Conservation (phyloP, 2,329 filamentous ascomycete genomes). For the Pezicula radicicola region DNA sequence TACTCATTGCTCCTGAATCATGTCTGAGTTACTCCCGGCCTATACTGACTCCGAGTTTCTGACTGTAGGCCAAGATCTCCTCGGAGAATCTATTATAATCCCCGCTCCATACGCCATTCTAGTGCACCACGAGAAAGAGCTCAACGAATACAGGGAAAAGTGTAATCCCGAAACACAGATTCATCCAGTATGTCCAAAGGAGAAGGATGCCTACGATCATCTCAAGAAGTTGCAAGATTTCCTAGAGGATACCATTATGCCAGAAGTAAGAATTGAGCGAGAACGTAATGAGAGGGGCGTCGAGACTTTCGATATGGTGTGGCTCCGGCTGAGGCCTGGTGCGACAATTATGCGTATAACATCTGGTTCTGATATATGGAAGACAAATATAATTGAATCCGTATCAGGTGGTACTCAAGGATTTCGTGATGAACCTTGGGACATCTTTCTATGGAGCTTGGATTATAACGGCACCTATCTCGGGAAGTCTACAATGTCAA, state of each 20-base stretch:
- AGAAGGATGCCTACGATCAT: not conserved
- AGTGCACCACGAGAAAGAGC: not conserved
- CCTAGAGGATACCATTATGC: not conserved
- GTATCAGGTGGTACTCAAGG: not conserved
- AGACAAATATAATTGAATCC: not conserved
- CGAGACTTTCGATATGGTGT: conserved; percentile 2
- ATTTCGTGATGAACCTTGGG: not conserved
- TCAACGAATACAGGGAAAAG: not conserved
- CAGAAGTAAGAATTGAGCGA: conserved; percentile 1
- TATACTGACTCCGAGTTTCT: no score
- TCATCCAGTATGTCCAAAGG: not conserved
- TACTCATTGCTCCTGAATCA: no score
- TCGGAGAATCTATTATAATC: not conserved
- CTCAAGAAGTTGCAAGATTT: not conserved
- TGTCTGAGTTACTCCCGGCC: no score
- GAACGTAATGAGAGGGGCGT: conserved; percentile 2
- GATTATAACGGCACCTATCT: not conserved
- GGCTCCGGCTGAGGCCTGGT: conserved; percentile 3
- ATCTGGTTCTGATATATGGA: not conserved
- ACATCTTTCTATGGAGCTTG: not conserved
- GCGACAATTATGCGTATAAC: not conserved
- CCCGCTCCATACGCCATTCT: not conserved
- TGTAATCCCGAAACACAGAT: not conserved
- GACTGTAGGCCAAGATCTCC: not conserved
- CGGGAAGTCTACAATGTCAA: not conserved